Evolutionary conservation across 768 basidiomycete species (phyloP), one percentile per base, ranked within the genome.

Genomic region (Boletus pseudo-olivaceus): DNA sequence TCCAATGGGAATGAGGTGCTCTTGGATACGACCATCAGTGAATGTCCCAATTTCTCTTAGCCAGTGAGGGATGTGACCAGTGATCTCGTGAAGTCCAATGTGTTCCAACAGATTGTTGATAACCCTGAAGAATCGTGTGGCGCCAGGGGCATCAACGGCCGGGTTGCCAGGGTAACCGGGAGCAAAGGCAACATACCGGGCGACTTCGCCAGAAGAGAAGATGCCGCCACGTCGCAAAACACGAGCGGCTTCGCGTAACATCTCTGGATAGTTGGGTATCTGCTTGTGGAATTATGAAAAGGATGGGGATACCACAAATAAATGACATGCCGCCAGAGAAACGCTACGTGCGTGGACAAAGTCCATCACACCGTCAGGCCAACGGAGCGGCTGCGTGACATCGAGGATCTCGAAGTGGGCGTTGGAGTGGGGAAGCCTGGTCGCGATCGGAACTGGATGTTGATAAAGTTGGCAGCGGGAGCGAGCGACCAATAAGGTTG

Each of bases 191-290:
- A 80, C 75, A 34, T 64, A 71, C 26, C 76, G 73, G 34, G 71
- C 74, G 76, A 84, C 82, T 69, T 90, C 88, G 39, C 77, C 77
- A 2, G 83, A 83, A 8, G 87, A 57, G 65, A 89, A 85, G 14
- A 91, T 68, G 1, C 90, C 90, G n/a, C 84, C 84, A 5, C 82
- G 81, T 42, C 82, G 81, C 12, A 93, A 73, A 42, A 90, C 74
- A 37, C 90, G 82, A 7, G 75, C 76, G 15, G 78, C 78, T 66
- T 92, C 87, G 20, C 67, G 63, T 32, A 90, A 61, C 55, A 89
- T 67, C 26, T 59, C 63, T 17, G 69, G 70, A 61, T 85, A 88
- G 62, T 84, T 74, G 19, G 64, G 70, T 15, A 84, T 75, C 90
- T 91, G 66, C 8, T 44, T 26, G 39, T 47, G 47, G 34, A 47